Evolutionary conservation across 2,329 filamentous ascomycete genomes (phyloP).

Genomic region (Ceratocystis papillata): DNA sequence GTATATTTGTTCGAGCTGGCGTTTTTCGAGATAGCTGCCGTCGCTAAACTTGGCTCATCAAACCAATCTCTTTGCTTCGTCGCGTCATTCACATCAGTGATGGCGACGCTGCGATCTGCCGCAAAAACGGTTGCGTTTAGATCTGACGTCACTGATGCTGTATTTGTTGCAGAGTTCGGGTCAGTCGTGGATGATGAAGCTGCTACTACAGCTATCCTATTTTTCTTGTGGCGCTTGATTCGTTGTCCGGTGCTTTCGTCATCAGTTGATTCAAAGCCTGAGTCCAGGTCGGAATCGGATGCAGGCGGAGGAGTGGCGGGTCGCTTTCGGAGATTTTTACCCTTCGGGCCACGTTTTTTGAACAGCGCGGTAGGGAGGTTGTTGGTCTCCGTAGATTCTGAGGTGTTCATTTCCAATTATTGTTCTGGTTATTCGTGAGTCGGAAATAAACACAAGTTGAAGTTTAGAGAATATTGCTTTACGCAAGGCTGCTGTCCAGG

Average conservation of each 20-base stretch:
- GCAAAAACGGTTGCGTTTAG: constrained; percentile 44
- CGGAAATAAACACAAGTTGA: background rate
- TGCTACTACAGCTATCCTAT: background rate
- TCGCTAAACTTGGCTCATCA: constrained; percentile 59
- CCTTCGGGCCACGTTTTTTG: constrained; percentile 17
- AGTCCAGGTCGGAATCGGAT: constrained; percentile 18
- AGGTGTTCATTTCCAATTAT: background rate
- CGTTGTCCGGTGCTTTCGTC: constrained; percentile 15
- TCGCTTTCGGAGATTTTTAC: constrained; percentile 22
- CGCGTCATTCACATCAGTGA: constrained; percentile 67
- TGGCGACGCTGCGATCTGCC: constrained; percentile 48
- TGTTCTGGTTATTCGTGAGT: background rate
- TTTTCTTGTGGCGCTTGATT: constrained; percentile 19
- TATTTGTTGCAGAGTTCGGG: background rate
- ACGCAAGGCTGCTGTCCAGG: too few relatives aligned
- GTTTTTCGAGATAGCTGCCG: background rate
- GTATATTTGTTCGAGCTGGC: too few relatives aligned
- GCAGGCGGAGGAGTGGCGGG: constrained; percentile 16
- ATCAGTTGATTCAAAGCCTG: constrained; percentile 14
- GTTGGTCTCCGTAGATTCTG: background rate
- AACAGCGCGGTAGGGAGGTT: constrained; percentile 5
- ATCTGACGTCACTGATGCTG: constrained; percentile 30
- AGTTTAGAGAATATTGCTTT: background rate
- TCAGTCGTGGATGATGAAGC: constrained; percentile 23
- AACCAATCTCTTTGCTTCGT: constrained; percentile 87